These are phyloP conservation scores for Vitellaria paradoxa DNA, from an alignment of 179 eudicot genomes.

Conservation along the genomic window DNA sequence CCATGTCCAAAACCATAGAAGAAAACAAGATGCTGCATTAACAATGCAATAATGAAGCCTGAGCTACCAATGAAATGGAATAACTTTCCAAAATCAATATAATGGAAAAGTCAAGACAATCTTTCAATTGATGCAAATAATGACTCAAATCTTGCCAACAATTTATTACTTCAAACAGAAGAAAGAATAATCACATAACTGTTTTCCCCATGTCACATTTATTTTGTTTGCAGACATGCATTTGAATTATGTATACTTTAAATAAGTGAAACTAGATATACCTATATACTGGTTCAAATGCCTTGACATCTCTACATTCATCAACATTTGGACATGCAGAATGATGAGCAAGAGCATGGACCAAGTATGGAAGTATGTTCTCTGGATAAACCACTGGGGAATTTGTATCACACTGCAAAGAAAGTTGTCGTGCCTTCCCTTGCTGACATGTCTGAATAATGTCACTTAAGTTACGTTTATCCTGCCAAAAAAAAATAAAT, in stretches of 20 bases:
- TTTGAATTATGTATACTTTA: too few relatives aligned
- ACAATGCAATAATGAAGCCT: background rate
- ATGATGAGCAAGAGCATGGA: constrained; percentile 93
- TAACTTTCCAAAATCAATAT: background rate
- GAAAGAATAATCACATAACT: background rate
- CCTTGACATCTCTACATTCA: constrained; percentile 74
- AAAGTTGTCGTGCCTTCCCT: constrained; percentile 66
- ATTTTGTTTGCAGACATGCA: background rate
- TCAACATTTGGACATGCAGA: constrained; percentile 68
- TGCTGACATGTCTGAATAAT: constrained; percentile 85
- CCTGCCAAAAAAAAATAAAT: constrained; percentile 50
- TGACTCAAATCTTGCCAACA: background rate
- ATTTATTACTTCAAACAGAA: background rate
- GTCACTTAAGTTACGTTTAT: constrained; percentile 62
- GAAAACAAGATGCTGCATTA: background rate
- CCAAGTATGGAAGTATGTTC: constrained; percentile 66
- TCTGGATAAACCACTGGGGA: constrained; percentile 70
- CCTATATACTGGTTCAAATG: constrained; percentile 80
- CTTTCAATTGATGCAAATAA: background rate
- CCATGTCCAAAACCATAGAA: background rate
- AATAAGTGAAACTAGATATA: constrained; percentile 23
- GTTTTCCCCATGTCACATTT: background rate
- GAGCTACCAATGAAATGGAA: background rate
- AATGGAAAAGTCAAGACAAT: background rate
- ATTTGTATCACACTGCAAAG: constrained; percentile 61